Conservation (phyloP, 495 filamentous ascomycete species). For the Clohesyomyces aquaticus region DNA sequence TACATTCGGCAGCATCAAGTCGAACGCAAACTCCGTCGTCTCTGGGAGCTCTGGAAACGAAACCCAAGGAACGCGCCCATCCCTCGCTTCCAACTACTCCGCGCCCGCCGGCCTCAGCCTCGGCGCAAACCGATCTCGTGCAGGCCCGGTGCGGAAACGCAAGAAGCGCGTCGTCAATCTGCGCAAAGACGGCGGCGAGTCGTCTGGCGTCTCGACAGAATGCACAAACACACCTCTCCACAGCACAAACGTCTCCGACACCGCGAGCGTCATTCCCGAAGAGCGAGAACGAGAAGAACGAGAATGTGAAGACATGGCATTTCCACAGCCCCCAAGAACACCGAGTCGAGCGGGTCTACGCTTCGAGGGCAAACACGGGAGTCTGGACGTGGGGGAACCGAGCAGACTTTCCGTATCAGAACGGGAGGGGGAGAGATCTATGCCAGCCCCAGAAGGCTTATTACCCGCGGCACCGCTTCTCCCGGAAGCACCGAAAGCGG, state of each 20-base stretch:
- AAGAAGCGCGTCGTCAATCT: constrained; percentile 95
- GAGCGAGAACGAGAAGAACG: constrained; percentile 55
- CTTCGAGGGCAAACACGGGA: constrained; percentile 35
- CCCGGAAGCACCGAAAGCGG: constrained; percentile 17
- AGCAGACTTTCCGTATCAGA: not conserved
- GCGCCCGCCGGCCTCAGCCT: constrained; percentile 62
- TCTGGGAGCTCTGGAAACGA: constrained; percentile 38
- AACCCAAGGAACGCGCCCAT: constrained; percentile 29
- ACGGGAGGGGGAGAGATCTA: not conserved
- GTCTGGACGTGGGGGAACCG: constrained; percentile 29
- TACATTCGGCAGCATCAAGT: constrained; percentile 39
- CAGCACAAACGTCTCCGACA: constrained; percentile 55
- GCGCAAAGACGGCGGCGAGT: constrained; percentile 55
- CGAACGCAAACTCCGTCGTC: constrained; percentile 37
- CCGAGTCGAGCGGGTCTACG: constrained; percentile 36
- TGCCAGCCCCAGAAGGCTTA: constrained; percentile 17
- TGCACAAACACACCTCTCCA: constrained; percentile 41
- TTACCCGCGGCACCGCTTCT: constrained; percentile 44
- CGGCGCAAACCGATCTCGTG: constrained; percentile 65
- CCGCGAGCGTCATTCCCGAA: constrained; percentile 52
- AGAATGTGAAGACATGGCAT: constrained; percentile 59
- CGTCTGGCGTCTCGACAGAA: constrained; percentile 44
- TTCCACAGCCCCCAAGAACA: constrained; percentile 50
- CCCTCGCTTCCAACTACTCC: constrained; percentile 44
- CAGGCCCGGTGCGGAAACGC: constrained; percentile 69